phyloP scores from a whole-genome alignment of 805 yeast species.

The Wickerhamiella hasegawae region DNA sequence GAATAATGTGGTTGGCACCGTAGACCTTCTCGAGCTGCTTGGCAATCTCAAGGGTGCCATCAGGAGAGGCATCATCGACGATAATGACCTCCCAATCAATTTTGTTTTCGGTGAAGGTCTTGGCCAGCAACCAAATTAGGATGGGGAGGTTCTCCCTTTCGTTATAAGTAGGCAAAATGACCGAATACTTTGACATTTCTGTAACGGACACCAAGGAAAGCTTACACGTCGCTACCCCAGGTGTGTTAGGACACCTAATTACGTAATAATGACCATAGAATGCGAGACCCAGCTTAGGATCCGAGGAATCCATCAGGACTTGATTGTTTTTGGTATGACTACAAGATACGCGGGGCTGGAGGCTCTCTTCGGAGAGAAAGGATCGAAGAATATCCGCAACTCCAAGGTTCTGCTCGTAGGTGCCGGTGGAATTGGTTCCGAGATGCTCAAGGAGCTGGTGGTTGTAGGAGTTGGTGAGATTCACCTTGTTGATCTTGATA shows the following conservation, averaged over 20 bases:
- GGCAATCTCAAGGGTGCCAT: conserved; percentile 65
- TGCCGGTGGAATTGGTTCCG: conserved; percentile 99
- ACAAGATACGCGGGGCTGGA: background rate
- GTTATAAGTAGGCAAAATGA: conserved; percentile 64
- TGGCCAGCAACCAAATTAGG: conserved; percentile 50
- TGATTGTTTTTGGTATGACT: no score
- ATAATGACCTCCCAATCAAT: conserved; percentile 63
- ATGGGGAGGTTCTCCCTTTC: conserved; percentile 57
- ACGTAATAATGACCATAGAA: no score
- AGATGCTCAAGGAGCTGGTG: conserved; percentile 96
- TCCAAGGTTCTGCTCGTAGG: conserved; percentile 71
- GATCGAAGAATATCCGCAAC: conserved; percentile 7
- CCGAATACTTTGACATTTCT: conserved; percentile 42
- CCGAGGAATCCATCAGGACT: no score
- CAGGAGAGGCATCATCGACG: conserved; percentile 70
- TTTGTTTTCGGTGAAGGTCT: conserved; percentile 40
- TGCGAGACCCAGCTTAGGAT: no score
- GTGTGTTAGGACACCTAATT: no score
- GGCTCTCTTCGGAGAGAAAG: conserved; percentile 9
- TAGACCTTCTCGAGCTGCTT: conserved; percentile 33
- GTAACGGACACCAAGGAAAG: no score
- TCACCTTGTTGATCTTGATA: conserved; percentile 62
- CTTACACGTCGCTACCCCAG: no score
- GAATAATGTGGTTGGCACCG: conserved; percentile 31
- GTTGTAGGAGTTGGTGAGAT: conserved; percentile 47